These are phyloP conservation scores for Rhizopogon salebrosus DNA, from an alignment of 768 basidiomycete genomes.

Conservation along the genomic window DNA sequence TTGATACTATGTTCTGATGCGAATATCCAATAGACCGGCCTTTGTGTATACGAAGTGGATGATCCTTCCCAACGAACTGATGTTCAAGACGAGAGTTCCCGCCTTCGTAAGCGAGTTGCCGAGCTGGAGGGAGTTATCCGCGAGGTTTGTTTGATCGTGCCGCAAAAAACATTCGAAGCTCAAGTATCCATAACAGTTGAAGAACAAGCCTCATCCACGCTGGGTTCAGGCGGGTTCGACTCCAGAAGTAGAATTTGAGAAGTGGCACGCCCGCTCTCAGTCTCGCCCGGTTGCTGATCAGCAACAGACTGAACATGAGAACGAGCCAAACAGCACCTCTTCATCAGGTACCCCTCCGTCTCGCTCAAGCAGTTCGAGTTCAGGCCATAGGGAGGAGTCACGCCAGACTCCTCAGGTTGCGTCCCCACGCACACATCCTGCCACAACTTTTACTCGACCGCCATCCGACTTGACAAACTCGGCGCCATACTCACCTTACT, in stretches of 20 bases:
- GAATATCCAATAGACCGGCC: constrained; percentile 50
- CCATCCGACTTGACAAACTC: constrained; percentile 5
- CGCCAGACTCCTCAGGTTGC: constrained; percentile 13
- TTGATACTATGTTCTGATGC: constrained; percentile 12
- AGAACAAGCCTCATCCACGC: constrained; percentile 68
- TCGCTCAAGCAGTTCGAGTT: constrained; percentile 1
- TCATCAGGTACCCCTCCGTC: constrained; percentile 1
- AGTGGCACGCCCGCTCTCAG: constrained; percentile 15
- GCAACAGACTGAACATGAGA: constrained; percentile 4
- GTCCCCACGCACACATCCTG: constrained; percentile 25
- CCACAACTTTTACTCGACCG: constrained; percentile 26
- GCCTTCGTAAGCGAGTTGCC: constrained; percentile 69
- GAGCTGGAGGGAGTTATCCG: constrained; percentile 82
- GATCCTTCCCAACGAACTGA: constrained; percentile 55
- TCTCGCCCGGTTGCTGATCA: constrained; percentile 15
- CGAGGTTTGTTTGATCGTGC: constrained; percentile 40
- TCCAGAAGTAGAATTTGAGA: constrained; percentile 21
- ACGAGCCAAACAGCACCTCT: neutral
- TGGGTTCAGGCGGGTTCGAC: constrained; percentile 36
- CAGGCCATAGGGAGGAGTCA: neutral
- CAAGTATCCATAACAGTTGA: constrained; percentile 38
- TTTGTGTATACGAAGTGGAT: constrained; percentile 83
- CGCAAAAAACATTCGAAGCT: neutral
- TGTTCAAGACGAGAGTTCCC: constrained; percentile 55
- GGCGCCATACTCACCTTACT: constrained; percentile 11